A percentile compares a stretch with the other conserved stretches of the same genome.
Evolutionary conservation across 2,329 filamentous ascomycete species (phyloP).

Genomic region (Paecilomyces niveus): DNA sequence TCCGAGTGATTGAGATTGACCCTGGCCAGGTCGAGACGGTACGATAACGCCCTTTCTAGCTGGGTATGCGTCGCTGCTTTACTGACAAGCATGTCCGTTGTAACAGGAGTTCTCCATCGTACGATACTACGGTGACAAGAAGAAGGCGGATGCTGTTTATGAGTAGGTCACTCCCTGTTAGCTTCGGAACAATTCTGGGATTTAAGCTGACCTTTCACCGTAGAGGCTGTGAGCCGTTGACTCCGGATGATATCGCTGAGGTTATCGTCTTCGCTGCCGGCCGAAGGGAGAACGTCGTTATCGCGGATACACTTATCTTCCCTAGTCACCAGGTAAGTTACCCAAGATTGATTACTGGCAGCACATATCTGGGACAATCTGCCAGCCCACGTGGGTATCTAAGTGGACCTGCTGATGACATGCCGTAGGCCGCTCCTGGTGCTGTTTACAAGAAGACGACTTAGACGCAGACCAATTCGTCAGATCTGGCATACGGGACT

Average conservation of each 20-base stretch:
- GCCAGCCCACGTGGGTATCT: not conserved
- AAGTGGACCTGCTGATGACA: not conserved
- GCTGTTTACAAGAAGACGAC: not conserved
- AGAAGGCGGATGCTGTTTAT: slow-evolving; percentile 85
- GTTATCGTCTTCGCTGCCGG: slow-evolving; percentile 79
- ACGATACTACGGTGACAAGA: slow-evolving; percentile 79
- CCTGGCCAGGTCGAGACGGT: slow-evolving; percentile 89
- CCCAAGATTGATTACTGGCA: not conserved
- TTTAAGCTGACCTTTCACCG: not conserved
- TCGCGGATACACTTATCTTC: slow-evolving; percentile 81
- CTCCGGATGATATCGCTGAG: slow-evolving; percentile 85
- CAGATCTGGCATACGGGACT: too few species aligned
- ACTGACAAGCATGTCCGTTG: not conserved
- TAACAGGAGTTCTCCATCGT: slow-evolving; percentile 76
- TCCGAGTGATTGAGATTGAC: slow-evolving; percentile 81
- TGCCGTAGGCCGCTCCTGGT: not conserved
- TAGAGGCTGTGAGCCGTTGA: slow-evolving; percentile 75
- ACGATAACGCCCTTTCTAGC: slow-evolving; percentile 17
- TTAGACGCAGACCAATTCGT: not conserved
- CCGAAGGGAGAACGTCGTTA: slow-evolving; percentile 79
- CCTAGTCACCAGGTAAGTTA: slow-evolving; percentile 78
- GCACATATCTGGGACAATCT: not conserved
- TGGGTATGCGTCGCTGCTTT: not conserved
- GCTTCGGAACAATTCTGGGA: slow-evolving; percentile 1
- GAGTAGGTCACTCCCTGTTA: slow-evolving; percentile 47